Evolutionary conservation across 495 filamentous ascomycete genomes (phyloP).

Genomic region (Jackrogersella multiformis): DNA sequence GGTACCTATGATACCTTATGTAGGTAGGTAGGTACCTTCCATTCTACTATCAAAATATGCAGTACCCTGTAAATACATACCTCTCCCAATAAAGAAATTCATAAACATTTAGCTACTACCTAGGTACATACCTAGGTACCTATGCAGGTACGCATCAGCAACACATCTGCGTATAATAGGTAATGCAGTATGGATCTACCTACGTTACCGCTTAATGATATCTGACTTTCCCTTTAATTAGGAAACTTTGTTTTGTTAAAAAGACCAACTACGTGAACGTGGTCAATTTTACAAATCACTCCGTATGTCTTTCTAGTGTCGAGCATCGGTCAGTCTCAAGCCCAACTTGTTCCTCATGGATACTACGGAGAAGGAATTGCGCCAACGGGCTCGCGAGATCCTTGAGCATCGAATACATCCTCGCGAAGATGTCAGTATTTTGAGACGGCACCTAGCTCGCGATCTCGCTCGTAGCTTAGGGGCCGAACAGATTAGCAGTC

Average conservation of each 20-base stretch:
- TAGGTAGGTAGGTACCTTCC: neutral
- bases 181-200: too few species aligned
- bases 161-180: too few species aligned
- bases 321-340: neutral
- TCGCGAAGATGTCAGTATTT: constrained; percentile 47
- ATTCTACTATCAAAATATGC: too few species aligned
- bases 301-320: neutral
- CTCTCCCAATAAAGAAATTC: constrained; percentile 12
- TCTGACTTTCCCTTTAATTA: neutral
- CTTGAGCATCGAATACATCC: constrained; percentile 47
- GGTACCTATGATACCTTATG: too few species aligned
- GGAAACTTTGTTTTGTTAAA: neutral
- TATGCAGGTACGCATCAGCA: too few species aligned
- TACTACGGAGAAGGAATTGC: constrained; percentile 27
- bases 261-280: neutral
- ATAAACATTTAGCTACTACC: constrained; percentile 1
- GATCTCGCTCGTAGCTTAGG: constrained; percentile 45
- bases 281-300: neutral
- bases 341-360: constrained; percentile 7
- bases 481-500: constrained; percentile 40
- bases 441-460: constrained; percentile 45
- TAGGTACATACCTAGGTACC: neutral
- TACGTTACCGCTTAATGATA: constrained; percentile 8
- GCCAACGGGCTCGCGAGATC: constrained; percentile 35
- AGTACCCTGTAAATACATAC: neutral